These are phyloP conservation scores for Umbelopsis sp. DNA, from an alignment of 192 early-diverging fungal genomes.

Conservation along the genomic window DNA sequence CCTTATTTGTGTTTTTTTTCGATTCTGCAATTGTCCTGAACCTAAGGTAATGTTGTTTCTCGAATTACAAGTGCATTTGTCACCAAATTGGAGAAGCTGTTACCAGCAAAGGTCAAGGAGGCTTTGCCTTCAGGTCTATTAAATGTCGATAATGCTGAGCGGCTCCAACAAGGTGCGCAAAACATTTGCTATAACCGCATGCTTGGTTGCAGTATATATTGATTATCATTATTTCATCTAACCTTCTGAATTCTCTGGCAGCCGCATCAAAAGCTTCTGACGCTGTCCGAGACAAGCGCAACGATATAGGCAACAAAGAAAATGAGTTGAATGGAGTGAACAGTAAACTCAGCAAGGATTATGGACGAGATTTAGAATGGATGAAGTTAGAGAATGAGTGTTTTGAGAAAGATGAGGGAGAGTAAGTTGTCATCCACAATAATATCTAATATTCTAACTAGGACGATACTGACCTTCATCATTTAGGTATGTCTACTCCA, in stretches of 20 bases:
- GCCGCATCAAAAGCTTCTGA: not conserved
- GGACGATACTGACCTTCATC: not conserved
- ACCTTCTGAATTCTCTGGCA: not conserved
- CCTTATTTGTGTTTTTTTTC: too few species aligned
- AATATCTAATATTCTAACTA: not conserved
- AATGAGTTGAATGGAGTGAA: conserved; percentile 47
- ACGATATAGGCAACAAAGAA: conserved; percentile 29
- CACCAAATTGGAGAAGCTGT: conserved; percentile 8
- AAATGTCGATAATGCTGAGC: conserved; percentile 6
- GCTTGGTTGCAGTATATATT: not conserved
- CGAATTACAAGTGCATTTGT: conserved; percentile 8
- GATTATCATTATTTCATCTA: not conserved
- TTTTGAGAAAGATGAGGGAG: conserved; percentile 63
- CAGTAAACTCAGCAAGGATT: conserved; percentile 61
- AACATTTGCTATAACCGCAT: not conserved
- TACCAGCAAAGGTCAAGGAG: conserved; percentile 11
- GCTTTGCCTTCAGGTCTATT: conserved; percentile 2
- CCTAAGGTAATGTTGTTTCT: conserved; percentile 7
- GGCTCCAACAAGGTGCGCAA: conserved; percentile 17
- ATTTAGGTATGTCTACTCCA: conserved; percentile 63
- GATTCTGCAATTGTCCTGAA: not conserved
- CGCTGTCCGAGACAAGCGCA: conserved; percentile 22
- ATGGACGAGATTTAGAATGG: conserved; percentile 73
- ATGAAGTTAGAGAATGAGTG: conserved; percentile 70
- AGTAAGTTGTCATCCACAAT: conserved; percentile 48